phyloP scores from a whole-genome alignment of 1,284 basidiomycete genomes.

The Athelia sp. region DNA sequence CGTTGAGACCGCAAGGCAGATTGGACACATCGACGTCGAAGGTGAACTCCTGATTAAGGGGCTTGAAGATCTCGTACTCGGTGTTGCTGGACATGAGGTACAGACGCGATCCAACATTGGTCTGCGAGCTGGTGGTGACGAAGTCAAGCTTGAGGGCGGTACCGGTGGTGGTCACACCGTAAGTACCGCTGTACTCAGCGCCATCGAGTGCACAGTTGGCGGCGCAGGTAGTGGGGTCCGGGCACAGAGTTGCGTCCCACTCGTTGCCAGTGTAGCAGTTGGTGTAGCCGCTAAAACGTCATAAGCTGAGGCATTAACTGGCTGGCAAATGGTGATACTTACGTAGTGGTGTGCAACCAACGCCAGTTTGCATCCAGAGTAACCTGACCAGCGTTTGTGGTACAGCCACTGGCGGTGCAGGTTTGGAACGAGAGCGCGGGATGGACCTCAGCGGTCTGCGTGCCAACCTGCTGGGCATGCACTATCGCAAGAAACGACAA shows the following conservation, averaged over 20 bases:
- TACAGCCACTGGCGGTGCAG: conserved; percentile 39
- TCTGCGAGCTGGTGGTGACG: conserved; percentile 32
- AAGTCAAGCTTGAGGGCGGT: conserved; percentile 44
- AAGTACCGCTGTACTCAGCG: conserved; percentile 33
- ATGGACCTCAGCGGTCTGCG: conserved; percentile 33
- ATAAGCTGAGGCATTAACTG: background rate
- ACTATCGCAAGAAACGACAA: conserved; percentile 27
- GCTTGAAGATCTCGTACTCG: conserved; percentile 44
- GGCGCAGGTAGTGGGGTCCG: conserved; percentile 39
- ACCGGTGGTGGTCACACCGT: conserved; percentile 32
- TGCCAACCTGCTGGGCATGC: conserved; percentile 34
- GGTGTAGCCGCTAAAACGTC: conserved; percentile 25
- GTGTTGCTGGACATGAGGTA: conserved; percentile 44
- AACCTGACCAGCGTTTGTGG: conserved; percentile 25
- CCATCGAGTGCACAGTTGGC: conserved; percentile 41
- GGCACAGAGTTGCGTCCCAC: conserved; percentile 45
- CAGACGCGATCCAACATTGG: conserved; percentile 54
- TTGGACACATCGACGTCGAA: conserved; percentile 51
- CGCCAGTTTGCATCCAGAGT: conserved; percentile 52
- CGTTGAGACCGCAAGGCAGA: conserved; percentile 53
- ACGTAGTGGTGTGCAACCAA: conserved; percentile 37
- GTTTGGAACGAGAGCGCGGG: conserved; percentile 33
- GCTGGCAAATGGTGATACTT: background rate
- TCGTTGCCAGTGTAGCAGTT: conserved; percentile 56
- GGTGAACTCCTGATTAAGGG: conserved; percentile 44